Evolutionary conservation across 306 rosid species (phyloP).

Genomic region (Cicer pinnatifidum): DNA sequence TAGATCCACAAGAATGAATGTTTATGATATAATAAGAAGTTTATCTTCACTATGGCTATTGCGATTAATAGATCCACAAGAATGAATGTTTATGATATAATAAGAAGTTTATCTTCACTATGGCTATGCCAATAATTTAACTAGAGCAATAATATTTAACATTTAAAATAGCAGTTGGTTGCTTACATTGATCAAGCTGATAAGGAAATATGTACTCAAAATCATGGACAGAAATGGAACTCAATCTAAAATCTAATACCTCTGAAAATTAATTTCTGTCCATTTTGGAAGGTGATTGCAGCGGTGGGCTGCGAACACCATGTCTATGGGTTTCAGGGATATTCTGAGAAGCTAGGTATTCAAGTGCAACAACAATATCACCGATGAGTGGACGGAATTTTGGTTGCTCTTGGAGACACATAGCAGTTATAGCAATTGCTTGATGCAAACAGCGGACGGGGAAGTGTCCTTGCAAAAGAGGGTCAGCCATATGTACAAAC

Average conservation of each 20-base stretch:
- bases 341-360: conserved; percentile 77
- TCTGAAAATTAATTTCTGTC: conserved; percentile 34
- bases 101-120: conserved; percentile 27
- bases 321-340: conserved; percentile 41
- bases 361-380: conserved; percentile 91
- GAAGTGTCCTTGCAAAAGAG: conserved; percentile 71
- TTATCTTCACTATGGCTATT: conserved; percentile 34
- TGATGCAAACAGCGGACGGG: conserved; percentile 89
- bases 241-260: conserved; percentile 49
- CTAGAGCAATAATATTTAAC: conserved; percentile 26
- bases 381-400: conserved; percentile 81
- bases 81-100: conserved; percentile 19
- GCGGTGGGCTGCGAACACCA: conserved; percentile 36
- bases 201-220: conserved; percentile 42
- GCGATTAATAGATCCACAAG: conserved; percentile 30
- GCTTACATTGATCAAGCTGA: conserved; percentile 52
- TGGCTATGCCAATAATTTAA: conserved; percentile 35
- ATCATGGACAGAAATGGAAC: conserved; percentile 50
- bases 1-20: conserved; percentile 22
- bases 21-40: conserved; percentile 20
- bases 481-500: conserved; percentile 66
- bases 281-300: conserved; percentile 46
- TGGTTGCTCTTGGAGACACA: conserved; percentile 97
- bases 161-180: conserved; percentile 32
- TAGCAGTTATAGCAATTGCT: conserved; percentile 90